Base-by-base conservation (phyloP, 1,139 yeast species). In the Geotrichum histeridarum region DNA sequence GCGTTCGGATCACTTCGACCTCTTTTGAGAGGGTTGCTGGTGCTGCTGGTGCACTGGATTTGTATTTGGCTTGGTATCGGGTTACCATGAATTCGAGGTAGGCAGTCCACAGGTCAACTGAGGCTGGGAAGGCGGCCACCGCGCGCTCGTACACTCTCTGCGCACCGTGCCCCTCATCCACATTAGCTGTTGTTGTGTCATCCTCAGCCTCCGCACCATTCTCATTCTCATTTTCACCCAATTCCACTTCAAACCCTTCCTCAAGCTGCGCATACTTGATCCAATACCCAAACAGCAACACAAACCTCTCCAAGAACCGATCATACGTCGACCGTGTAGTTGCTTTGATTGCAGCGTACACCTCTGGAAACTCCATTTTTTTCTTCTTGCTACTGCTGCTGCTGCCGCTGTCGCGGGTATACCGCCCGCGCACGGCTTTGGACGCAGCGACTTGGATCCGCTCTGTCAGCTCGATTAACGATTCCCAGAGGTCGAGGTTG, bases 211-310 rank as follows among this genome's bases (percentile, higher is more conserved):
- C 48, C 51, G 6, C 59, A n/a, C n/a, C n/a, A n/a, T n/a, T n/a
- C n/a, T n/a, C n/a, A n/a, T n/a, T 63, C 45, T 71, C 74, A 2
- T n/a, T n/a, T n/a, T 88, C 80, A 2, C 68, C 64, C 0, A 72
- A 78, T 69, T 0, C 89, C 88, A 35, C 22, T 11, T 54, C 48
- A 45, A 86, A 67, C 50, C 76, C 74, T 64, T 80, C 85, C 67
- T 83, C 88, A 70, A 81, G 73, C 27, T 77, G 72, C 0, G 96
- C 95, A 66, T 78, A 88, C 59, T 82, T 79, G 46, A 84, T 76
- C 93, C 97, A 88, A 67, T 86, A 88, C 48, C 86, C 88, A 63
- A 83, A 87, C 39, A 85, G 69, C 38, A 77, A 72, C 0, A 98
- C 98, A 67, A 77, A 90, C 54, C 78, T 76, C 1, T 70, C 71